phyloP scores from a whole-genome alignment of 345 rosid species.

The Eucalyptus urophylla region DNA sequence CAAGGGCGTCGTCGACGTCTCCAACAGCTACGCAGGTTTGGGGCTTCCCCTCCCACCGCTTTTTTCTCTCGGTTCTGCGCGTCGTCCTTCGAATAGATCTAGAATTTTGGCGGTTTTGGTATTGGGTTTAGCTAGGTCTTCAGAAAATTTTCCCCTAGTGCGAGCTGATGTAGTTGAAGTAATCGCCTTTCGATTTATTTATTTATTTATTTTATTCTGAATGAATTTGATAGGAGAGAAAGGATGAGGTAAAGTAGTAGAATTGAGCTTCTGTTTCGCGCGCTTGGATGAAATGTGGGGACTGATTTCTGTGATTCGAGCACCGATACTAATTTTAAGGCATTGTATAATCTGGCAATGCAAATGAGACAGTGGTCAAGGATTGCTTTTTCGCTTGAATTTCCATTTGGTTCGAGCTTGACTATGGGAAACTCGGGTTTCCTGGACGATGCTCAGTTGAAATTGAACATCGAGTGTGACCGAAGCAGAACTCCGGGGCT shows the following conservation, averaged over 20 bases:
- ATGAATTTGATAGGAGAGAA: not conserved
- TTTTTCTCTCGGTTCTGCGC: not conserved
- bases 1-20: conserved; percentile 78
- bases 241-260: not conserved
- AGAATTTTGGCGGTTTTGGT: not conserved
- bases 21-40: conserved; percentile 88
- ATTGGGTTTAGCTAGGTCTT: not conserved
- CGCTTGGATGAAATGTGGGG: not conserved
- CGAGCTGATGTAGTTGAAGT: not conserved
- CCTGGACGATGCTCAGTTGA: not conserved
- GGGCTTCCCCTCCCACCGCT: not conserved
- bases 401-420: not conserved
- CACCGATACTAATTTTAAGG: not conserved
- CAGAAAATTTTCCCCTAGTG: not conserved
- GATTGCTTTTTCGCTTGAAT: not conserved
- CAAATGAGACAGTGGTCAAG: not conserved
- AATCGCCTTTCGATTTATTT: not conserved
- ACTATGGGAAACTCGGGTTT: not conserved
- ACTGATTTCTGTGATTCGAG: not conserved
- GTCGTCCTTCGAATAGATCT: not conserved
- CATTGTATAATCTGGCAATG: not conserved
- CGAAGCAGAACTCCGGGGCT: not conserved
- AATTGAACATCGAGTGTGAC: not conserved
- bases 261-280: not conserved
- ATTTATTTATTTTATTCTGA: not conserved